Evolutionary conservation across 2,329 filamentous ascomycete species (phyloP).

Genomic region (Sclerotinia spermophila): DNA sequence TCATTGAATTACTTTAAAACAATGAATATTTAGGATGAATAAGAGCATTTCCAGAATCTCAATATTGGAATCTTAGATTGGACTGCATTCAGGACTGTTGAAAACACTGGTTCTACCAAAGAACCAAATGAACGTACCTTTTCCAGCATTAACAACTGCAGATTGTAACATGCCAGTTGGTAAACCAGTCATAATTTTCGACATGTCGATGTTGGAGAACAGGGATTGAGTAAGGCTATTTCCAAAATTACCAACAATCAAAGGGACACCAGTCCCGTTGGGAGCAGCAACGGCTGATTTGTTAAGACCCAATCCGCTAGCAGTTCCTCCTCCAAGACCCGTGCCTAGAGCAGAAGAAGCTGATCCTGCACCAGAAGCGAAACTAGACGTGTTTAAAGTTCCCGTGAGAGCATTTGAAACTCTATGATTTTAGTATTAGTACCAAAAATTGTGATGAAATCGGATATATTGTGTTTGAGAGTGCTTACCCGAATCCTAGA

Average conservation of each 20-base stretch:
- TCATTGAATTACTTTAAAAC: neutral
- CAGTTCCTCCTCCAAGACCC: slow-evolving; percentile 15
- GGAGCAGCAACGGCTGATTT: slow-evolving; percentile 11
- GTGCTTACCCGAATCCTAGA: slow-evolving; percentile 16
- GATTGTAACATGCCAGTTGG: slow-evolving; percentile 8
- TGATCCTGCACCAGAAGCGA: neutral
- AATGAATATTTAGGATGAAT: neutral
- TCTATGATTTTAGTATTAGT: neutral
- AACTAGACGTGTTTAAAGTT: slow-evolving; percentile 1
- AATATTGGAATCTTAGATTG: neutral
- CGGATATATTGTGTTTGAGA: neutral
- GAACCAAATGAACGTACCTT: neutral
- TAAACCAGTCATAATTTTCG: slow-evolving; percentile 12
- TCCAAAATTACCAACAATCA: slow-evolving; percentile 1
- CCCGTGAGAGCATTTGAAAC: slow-evolving; percentile 11
- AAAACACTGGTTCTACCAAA: neutral
- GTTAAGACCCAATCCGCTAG: slow-evolving; percentile 12
- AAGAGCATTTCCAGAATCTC: neutral
- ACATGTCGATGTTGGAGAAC: slow-evolving; percentile 16
- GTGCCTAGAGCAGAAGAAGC: slow-evolving; percentile 6
- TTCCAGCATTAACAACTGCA: slow-evolving; percentile 14
- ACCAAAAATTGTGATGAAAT: neutral
- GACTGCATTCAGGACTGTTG: neutral
- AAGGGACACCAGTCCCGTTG: slow-evolving; percentile 1
- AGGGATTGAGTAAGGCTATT: slow-evolving; percentile 10